Conservation (phyloP, 805 yeast genomes). For the Danielia reshetovae region DNA sequence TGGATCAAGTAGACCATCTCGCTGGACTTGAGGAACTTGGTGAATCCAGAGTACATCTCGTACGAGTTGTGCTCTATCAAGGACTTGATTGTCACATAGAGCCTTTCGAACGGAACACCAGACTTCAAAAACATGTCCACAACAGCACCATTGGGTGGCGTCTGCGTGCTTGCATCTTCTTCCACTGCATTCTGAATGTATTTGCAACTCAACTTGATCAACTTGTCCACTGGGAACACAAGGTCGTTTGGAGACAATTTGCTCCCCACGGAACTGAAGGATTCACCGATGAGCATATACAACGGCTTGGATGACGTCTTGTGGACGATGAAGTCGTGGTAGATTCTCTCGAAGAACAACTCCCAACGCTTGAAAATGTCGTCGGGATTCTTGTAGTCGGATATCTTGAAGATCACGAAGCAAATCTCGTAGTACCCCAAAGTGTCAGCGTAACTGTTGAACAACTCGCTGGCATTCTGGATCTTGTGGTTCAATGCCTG, state of each 20-base stretch:
- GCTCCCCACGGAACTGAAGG: conserved; percentile 53
- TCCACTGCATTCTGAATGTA: conserved; percentile 42
- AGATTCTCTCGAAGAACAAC: conserved; percentile 53
- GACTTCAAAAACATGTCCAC: conserved; percentile 60
- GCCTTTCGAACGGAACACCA: conserved; percentile 60
- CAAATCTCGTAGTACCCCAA: conserved; percentile 83
- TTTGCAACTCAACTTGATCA: conserved; percentile 62
- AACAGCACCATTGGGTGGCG: conserved; percentile 50
- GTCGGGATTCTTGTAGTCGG: conserved; percentile 82
- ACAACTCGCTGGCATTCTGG: conserved; percentile 70
- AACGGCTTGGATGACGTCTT: conserved; percentile 28
- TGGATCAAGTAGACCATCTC: conserved; percentile 66
- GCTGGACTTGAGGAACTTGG: conserved; percentile 30
- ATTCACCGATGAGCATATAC: conserved; percentile 33
- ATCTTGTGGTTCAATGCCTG: conserved; percentile 59
- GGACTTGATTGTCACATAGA: conserved; percentile 61
- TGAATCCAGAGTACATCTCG: conserved; percentile 49
- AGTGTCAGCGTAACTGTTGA: conserved; percentile 83
- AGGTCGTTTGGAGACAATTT: conserved; percentile 64
- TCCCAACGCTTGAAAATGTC: conserved; percentile 83
- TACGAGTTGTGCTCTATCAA: conserved; percentile 56
- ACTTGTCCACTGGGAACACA: conserved; percentile 73
- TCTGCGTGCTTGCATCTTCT: conserved; percentile 28
- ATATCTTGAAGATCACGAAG: conserved; percentile 68
- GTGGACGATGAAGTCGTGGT: conserved; percentile 27